Evolutionary conservation across 176 grass and related monocot genomes (phyloP), one percentile per base, ranked within the genome.

Genomic region (Oropetium thomaeum): DNA sequence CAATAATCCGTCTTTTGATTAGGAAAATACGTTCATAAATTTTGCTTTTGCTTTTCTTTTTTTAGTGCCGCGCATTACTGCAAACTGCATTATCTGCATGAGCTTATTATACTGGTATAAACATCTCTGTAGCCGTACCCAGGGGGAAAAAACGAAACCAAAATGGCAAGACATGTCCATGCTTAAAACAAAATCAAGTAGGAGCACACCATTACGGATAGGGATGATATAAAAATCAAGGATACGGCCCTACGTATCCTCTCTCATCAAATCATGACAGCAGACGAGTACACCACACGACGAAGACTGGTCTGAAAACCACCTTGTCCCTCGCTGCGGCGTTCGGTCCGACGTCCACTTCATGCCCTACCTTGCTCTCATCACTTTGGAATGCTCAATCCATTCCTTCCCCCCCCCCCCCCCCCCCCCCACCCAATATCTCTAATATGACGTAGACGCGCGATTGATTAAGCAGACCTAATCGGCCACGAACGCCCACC

Each of bases 311-410:
- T 52, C 43, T 62, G 53, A 29, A 27, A 52, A 51, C 26, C 22
- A 51, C 26, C 22, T 8, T 12, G 53, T 69, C 76, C 41, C 62
- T 27, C 76, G 51, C 62, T 27, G 77, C 51, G 33, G 51, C 30
- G 70, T 88, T 83, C 31, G 86, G 86, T 88, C 32, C 3, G 29
- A 64, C 75, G 80, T 88, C 80, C 38, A 69, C 74, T 34, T 88
- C 86, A 68, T 35, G 38, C 15, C 40, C 31, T 40, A 1, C 58
- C 7, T 68, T 44, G 42, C 69, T 28, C 16, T 47, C 27, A 55
- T 79, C 69, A 16, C 75, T 77, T 67, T 33, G 48, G 49, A 43
- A 62, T 62, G 73, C 75, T 43, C 44, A 66, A 71, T 73, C 51
- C 41, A 66, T 77, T 74, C 59, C 31, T 15, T 26, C 25, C 37